phyloP scores from a whole-genome alignment of 2,329 filamentous ascomycete genomes.

The Xylariales sp. region DNA sequence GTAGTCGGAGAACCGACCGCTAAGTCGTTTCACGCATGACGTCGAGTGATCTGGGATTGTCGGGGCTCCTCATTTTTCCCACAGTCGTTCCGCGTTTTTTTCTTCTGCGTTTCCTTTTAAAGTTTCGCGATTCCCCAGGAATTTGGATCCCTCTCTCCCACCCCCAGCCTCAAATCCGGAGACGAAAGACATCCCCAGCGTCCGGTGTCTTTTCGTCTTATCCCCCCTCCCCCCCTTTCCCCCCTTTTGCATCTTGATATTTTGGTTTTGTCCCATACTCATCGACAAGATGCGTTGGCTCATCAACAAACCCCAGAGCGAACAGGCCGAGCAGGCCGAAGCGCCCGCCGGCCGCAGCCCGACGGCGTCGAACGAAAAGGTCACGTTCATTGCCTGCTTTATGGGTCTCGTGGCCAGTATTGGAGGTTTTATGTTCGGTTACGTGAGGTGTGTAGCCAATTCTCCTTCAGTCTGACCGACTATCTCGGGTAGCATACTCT shows the following conservation, averaged over 20 bases:
- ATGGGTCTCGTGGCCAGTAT: slow-evolving; percentile 65
- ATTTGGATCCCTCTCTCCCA: neutral
- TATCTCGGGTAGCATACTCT: neutral
- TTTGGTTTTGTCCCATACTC: neutral
- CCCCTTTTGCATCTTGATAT: neutral
- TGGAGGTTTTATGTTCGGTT: slow-evolving; percentile 69
- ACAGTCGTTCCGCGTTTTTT: neutral
- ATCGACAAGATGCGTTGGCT: slow-evolving; percentile 45
- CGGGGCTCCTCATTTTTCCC: slow-evolving; percentile 14
- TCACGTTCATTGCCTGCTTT: slow-evolving; percentile 56
- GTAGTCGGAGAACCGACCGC: neutral
- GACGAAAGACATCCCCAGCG: slow-evolving; percentile 16
- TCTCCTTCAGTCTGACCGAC: neutral
- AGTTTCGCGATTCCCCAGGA: slow-evolving; percentile 12
- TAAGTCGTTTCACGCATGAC: slow-evolving; percentile 19
- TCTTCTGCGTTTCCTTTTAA: slow-evolving; percentile 11
- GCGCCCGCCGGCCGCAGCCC: slow-evolving; percentile 16
- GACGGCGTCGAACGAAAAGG: slow-evolving; percentile 35
- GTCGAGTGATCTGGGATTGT: slow-evolving; percentile 1
- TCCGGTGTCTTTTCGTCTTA: neutral
- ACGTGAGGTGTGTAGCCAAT: slow-evolving; percentile 59
- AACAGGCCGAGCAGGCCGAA: slow-evolving; percentile 48
- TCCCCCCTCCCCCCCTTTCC: neutral
- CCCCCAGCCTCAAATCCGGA: slow-evolving; percentile 10
- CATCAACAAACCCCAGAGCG: slow-evolving; percentile 41